phyloP scores from a whole-genome alignment of 2,329 filamentous ascomycete species.

The Dactylonectria estremocensis region DNA sequence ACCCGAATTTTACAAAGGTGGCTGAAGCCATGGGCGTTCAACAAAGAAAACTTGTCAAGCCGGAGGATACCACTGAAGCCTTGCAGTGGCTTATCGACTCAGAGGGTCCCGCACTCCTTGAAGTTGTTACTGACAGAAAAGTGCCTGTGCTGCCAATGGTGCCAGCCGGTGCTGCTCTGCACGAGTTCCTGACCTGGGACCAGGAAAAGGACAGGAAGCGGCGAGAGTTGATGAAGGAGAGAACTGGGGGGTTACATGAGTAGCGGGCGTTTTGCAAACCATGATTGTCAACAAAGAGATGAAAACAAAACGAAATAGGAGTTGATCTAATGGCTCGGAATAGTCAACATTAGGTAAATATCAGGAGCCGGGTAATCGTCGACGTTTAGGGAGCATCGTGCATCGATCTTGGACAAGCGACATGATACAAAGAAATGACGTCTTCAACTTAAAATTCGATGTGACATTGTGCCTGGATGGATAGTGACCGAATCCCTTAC shows the following conservation, averaged over 20 bases:
- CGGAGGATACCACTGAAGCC: constrained; percentile 82
- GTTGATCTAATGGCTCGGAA: background rate
- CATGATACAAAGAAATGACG: background rate
- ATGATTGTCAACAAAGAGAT: background rate
- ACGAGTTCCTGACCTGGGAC: constrained; percentile 80
- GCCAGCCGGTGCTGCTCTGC: constrained; percentile 85
- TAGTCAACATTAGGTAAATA: background rate
- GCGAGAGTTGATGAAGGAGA: constrained; percentile 7
- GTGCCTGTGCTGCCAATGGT: constrained; percentile 99
- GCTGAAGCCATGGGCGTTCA: constrained; percentile 92
- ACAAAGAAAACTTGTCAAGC: constrained; percentile 78
- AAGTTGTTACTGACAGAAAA: constrained; percentile 93
- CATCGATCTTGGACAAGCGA: background rate
- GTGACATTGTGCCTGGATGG: background rate
- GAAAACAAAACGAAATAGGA: background rate
- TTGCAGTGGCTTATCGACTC: constrained; percentile 91
- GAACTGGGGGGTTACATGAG: background rate
- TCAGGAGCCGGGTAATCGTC: background rate
- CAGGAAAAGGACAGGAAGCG: constrained; percentile 2
- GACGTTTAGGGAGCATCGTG: background rate
- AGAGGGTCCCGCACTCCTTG: constrained; percentile 91
- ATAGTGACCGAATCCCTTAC: background rate
- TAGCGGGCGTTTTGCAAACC: background rate
- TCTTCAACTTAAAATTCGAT: background rate
- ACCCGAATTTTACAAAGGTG: constrained; percentile 96